Evolutionary conservation across 2,329 filamentous ascomycete species (phyloP), one percentile per base, ranked within the genome.

Genomic region (Epicoccum nigrum): DNA sequence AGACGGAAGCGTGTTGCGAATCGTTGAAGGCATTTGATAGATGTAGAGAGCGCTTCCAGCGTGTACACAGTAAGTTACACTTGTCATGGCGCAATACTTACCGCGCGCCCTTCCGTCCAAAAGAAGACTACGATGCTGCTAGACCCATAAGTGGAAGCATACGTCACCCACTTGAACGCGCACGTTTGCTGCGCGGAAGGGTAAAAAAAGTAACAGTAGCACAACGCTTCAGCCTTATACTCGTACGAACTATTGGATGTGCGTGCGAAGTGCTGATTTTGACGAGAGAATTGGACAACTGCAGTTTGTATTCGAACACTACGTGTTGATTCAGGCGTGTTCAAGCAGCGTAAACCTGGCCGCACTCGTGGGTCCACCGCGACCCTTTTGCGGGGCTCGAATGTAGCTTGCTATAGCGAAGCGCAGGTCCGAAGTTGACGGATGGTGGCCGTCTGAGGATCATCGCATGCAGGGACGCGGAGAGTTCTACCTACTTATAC

Each of bases 121-220:
- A 52, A 28, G 33, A 23, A 44, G 37, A 21, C 38, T 19, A 40
- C 20, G 35, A 51, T 25, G 42, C 37, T 32, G 37, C 37, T 43
- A 40, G 49, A 20, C 49, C 19, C 25, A 52, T 38, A 43, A 32
- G 32, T 38, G 16, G n/a, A n/a, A n/a, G n/a, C n/a, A n/a, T 52
- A 52, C 49, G 49, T 52, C 49, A 52, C 49, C 33, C 9, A 38
- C 38, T 39, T 30, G n/a, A n/a, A n/a, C 33, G 23, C 16, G 25
- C 15, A 11, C 38, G 42, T 25, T 40, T 44, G 43, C 39, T 43
- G 43, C 32, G 17, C 32, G n/a, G 31, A 13, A 28, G 32, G 5
- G 43, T 51, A 51, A 40, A 47, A 47, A 51, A 55, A 55, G 52
- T 28, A 51, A 50, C 47, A 38, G 47, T 51, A 32, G 42, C 33